phyloP scores from a whole-genome alignment of 2,329 filamentous ascomycete species.

The Zasmidium cellare region DNA sequence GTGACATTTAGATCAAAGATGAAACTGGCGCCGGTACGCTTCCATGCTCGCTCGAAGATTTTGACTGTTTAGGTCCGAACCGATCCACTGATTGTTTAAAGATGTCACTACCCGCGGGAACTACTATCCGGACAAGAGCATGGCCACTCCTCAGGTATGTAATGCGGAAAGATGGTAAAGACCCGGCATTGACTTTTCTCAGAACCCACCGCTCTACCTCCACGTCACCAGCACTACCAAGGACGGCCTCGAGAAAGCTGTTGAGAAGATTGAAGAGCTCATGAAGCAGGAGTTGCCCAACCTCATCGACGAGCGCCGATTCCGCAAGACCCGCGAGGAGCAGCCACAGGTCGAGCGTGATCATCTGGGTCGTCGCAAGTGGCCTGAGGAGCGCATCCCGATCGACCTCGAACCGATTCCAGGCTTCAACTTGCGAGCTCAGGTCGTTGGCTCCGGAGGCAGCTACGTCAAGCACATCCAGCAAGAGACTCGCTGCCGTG shows the following conservation, averaged over 20 bases:
- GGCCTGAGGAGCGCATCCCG: constrained; percentile 94
- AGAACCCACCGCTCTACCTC: constrained; percentile 78
- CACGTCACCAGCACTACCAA: constrained; percentile 93
- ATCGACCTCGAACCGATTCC: constrained; percentile 87
- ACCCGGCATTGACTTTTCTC: not conserved
- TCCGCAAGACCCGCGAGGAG: constrained; percentile 64
- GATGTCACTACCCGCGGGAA: constrained; percentile 98
- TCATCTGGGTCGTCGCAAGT: constrained; percentile 92
- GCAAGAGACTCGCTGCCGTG: constrained; percentile 88
- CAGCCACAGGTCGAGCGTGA: constrained; percentile 78
- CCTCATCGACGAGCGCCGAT: constrained; percentile 89
- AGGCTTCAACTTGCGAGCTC: constrained; percentile 93
- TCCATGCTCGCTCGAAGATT: constrained; percentile 48
- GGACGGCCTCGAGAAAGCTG: constrained; percentile 84
- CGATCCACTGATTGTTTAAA: constrained; percentile 66
- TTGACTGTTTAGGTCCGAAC: constrained; percentile 48
- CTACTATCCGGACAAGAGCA: constrained; percentile 96
- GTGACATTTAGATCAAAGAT: constrained; percentile 98
- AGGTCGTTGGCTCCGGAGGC: constrained; percentile 92
- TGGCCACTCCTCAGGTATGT: constrained; percentile 89
- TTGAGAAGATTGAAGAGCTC: constrained; percentile 86
- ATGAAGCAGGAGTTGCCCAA: constrained; percentile 96
- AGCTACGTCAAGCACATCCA: constrained; percentile 98
- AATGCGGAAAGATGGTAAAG: constrained; percentile 4
- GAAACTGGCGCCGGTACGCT: constrained; percentile 99